Conservation (phyloP, 2,329 filamentous ascomycete genomes). For the Penicillium rolfsii region DNA sequence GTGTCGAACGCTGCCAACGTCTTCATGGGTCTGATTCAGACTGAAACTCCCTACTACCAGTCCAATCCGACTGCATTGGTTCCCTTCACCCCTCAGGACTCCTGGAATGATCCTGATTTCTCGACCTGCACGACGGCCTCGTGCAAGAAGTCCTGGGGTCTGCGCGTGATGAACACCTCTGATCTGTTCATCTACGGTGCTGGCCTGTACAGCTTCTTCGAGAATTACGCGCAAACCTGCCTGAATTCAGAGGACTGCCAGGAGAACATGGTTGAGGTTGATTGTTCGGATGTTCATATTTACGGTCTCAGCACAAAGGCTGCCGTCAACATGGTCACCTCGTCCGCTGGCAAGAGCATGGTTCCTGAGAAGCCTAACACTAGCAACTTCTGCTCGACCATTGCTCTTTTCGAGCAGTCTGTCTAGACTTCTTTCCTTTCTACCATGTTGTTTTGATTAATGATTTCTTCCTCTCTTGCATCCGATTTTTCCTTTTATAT, state of each 20-base stretch:
- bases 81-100: constrained; percentile 42
- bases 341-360: constrained; percentile 37
- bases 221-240: constrained; percentile 77
- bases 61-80: constrained; percentile 73
- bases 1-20: constrained; percentile 75
- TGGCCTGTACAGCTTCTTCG: constrained; percentile 80
- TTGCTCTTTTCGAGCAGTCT: constrained; percentile 48
- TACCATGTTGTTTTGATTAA: not conserved
- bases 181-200: constrained; percentile 72
- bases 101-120: constrained; percentile 66
- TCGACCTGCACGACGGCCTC: constrained; percentile 56
- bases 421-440: constrained; percentile 13
- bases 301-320: constrained; percentile 77
- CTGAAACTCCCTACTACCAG: constrained; percentile 85
- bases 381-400: constrained; percentile 50
- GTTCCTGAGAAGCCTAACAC: constrained; percentile 46
- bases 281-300: constrained; percentile 65
- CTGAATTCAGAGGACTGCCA: constrained; percentile 71
- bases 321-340: constrained; percentile 70
- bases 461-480: not conserved
- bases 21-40: constrained; percentile 82
- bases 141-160: constrained; percentile 77
- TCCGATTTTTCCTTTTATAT: not conserved
- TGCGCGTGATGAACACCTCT: constrained; percentile 69
- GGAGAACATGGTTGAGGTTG: constrained; percentile 74